Base-by-base conservation (phyloP, 2,329 filamentous ascomycete species). In the Ophiostoma australiae region DNA sequence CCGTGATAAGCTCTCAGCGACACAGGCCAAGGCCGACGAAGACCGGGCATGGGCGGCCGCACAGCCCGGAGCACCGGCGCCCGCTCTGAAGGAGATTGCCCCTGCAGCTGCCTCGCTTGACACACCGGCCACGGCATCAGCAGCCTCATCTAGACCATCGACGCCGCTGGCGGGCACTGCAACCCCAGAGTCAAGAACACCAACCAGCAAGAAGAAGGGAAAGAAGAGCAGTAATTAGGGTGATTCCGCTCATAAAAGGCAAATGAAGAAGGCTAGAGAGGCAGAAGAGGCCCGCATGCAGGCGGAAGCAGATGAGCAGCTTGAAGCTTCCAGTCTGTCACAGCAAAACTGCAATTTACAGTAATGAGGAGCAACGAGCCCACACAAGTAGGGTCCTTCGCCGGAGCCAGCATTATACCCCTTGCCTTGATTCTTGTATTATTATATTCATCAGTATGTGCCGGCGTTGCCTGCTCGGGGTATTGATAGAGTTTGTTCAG, bases 21-120 rank as follows among this genome's bases (percentile, higher is more conserved):
- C 89, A 17, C 93, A 95, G 87, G 92, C 91, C 80, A 93, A 97
- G 82, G 83, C 97, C 67, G 90, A 94, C 70, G 74, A 76, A 31
- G 39, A 37, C 11, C 55, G 13, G n/a, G 71, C 69, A 5, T 69
- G 65, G 65, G 65, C 66, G 52, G 65, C 66, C 15, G 69, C 33
- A 3, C n/a, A 68, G 31, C 20, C 58, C 20, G 31, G 11, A 23
- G 3, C 67, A 13, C 23, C 41, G 17, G 35, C 37, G 7, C 17
- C 35, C n/a, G 65, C 37, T 27, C 35, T 41, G 35, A 67, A 67
- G 48, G 17, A 31, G n/a, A 20, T 39, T 23, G 35, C 70, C 4
- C 67, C 70, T 11, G 70, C 69, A 44, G 3, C 63, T 48, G 48
- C 68, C 27, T 37, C 61, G 33, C 61, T 66, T 33, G 33, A 37